These are phyloP conservation scores for Globisporangium cederbergense DNA, from an alignment of 352 stramenopile species.

Conservation along the genomic window DNA sequence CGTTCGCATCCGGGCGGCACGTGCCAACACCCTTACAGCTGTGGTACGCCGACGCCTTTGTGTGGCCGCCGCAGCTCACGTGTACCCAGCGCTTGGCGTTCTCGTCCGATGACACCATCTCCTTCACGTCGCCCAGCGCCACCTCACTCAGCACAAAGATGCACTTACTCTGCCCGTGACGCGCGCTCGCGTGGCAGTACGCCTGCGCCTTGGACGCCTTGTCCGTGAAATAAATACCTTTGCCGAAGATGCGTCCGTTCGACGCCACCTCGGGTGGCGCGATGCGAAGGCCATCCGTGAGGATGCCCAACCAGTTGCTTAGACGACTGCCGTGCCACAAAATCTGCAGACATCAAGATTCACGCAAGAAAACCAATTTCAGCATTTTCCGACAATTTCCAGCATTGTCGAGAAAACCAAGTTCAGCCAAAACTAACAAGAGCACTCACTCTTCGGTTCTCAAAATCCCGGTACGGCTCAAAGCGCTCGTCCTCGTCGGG, in stretches of 20 bases:
- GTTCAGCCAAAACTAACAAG: background rate
- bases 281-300: constrained; percentile 77
- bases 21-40: constrained; percentile 70
- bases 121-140: constrained; percentile 64
- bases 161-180: constrained; percentile 37
- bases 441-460: constrained; percentile 47
- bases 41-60: constrained; percentile 37
- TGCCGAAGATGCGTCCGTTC: constrained; percentile 78
- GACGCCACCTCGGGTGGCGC: constrained; percentile 68
- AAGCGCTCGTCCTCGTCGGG: constrained; percentile 46
- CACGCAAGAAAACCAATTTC: background rate
- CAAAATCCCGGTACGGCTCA: constrained; percentile 37
- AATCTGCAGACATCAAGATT: constrained; percentile 39
- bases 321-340: constrained; percentile 87
- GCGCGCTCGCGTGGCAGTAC: constrained; percentile 53
- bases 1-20: constrained; percentile 43
- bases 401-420: background rate
- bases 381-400: background rate
- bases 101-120: constrained; percentile 48
- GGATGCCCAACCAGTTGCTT: constrained; percentile 82
- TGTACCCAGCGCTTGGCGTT: constrained; percentile 49
- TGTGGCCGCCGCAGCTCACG: constrained; percentile 31
- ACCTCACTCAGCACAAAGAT: constrained; percentile 67
- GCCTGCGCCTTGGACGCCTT: constrained; percentile 73
- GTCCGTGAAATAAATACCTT: constrained; percentile 88